Evolutionary conservation across 345 rosid species (phyloP).

Genomic region (Citrus maxima): DNA sequence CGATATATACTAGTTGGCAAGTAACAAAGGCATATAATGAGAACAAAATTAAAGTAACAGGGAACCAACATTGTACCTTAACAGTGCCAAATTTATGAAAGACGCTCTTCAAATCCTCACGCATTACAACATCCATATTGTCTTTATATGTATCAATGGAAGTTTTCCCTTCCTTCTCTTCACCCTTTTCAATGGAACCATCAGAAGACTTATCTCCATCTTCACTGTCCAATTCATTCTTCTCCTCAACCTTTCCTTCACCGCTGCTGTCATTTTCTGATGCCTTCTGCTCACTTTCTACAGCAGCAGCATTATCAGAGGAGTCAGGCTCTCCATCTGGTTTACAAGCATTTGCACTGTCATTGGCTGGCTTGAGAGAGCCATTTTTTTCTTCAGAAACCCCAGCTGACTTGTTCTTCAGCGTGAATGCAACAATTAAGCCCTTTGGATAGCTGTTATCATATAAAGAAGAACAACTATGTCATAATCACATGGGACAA

Average conservation of each 20-base stretch:
- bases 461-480: constrained; percentile 12
- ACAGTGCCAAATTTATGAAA: constrained; percentile 74
- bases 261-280: constrained; percentile 13
- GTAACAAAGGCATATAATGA: constrained; percentile 2
- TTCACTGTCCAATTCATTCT: constrained; percentile 17
- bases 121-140: constrained; percentile 66
- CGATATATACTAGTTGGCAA: background rate
- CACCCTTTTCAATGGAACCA: constrained; percentile 33
- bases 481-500: background rate
- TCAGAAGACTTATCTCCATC: constrained; percentile 46
- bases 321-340: constrained; percentile 29
- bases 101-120: constrained; percentile 84
- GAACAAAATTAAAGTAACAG: constrained; percentile 6
- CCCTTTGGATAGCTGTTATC: constrained; percentile 77
- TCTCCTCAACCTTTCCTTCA: constrained; percentile 31
- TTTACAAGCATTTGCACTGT: constrained; percentile 21
- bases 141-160: constrained; percentile 45
- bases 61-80: constrained; percentile 48
- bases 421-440: constrained; percentile 72
- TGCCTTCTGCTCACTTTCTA: constrained; percentile 20
- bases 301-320: constrained; percentile 17
- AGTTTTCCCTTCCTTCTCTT: constrained; percentile 42
- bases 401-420: constrained; percentile 49
- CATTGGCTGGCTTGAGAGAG: constrained; percentile 28
- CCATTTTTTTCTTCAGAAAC: constrained; percentile 33